Evolutionary conservation across 805 yeast species (phyloP), one percentile per base, ranked within the genome.

Genomic region (Scheffersomyces amazonensis): DNA sequence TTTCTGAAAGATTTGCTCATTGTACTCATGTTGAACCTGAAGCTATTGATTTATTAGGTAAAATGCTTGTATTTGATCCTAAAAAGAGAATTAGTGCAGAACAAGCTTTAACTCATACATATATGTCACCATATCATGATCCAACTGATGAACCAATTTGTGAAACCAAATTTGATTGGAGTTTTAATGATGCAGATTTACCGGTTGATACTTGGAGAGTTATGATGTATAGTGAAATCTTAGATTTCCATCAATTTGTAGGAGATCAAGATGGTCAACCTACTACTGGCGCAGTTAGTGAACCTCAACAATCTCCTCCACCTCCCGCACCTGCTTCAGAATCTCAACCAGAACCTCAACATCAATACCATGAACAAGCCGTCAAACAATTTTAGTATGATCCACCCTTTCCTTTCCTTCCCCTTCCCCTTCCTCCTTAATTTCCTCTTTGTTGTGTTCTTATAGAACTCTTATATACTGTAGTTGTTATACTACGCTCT

Each of bases 181-280:
- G 93, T 54, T 91, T 91, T 64, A 91, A 93, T 61, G 98, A 95
- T 52, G 98, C 96, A 0, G 99, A 91, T 63, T 74, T 91, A 52
- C 97, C 98, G 3, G 93, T 93, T 13, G 98, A 93, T 56, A 88
- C 96, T 11, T 91, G 99, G 99, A 81, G 96, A 68, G 96, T 89
- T 15, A 91, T 93, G 98, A 91, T 93, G 96, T 93, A 93, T 66
- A 84, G 95, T 37, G 99, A 91, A 66, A 93, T 91, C 45, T 72
- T 93, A 49, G 97, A 91, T 60, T 91, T 89, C 76, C 98, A 91
- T 64, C 95, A 89, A 61, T 87, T 86, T 42, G 90, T 82, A 31
- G 84, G 71, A 19, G 58, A 50, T 21, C 56, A 42, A 18, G 51
- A 45, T n/a, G 48, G 45, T 18, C 44, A 25, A 8, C n/a, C 13